Base-by-base conservation (phyloP, 1,284 basidiomycete genomes). In the Thelephora terrestris region DNA sequence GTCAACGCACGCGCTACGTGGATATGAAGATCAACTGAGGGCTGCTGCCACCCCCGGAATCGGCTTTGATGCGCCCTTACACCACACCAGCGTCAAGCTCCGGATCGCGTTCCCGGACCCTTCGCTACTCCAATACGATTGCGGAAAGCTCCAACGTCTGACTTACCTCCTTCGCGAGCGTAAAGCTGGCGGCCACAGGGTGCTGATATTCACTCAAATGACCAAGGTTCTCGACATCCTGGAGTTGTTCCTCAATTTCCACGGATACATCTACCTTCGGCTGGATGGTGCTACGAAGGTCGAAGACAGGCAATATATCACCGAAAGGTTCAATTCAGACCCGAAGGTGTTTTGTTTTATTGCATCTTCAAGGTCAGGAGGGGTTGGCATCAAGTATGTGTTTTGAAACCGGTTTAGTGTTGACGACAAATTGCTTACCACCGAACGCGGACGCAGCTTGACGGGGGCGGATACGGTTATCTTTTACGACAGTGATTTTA, bases 171-270 rank as follows among this genome's bases (percentile, higher is more conserved):
- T 98, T 39, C 81, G 91, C 20, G 80, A 89, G 59, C 85, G 84
- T 61, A 92, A 94, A 60, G 79, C 79, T 0, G 90, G 80, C 2
- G 91, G 91, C 0, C 93, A 97, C 61, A 85, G 94, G 1, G 78
- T 91, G 20, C 74, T 98, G 44, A 95, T 98, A 57, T 98, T 98
- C 64, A 98, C 94, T 0, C 94, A 98, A 61, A 98, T 98, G 94
- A 97, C 94, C 20, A 77, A 79, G 50, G 87, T 98, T 34, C 74
- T 98, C 48, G 94, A 98, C 64, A 94, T 98, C 49, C 74, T 98
- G 45, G 95, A 98, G 62, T 83, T 85, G 34, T 97, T 95, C 67
- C 74, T 98, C 51, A 95, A 88, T 58, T 84, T 91, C 55, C 91
- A 94, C 58, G 95, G 94, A 0, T 92, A 95, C 62, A 77, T 94